These are phyloP conservation scores for Hordeum pubiflorum DNA, from an alignment of 202 grass and related monocot genomes.

Conservation along the genomic window DNA sequence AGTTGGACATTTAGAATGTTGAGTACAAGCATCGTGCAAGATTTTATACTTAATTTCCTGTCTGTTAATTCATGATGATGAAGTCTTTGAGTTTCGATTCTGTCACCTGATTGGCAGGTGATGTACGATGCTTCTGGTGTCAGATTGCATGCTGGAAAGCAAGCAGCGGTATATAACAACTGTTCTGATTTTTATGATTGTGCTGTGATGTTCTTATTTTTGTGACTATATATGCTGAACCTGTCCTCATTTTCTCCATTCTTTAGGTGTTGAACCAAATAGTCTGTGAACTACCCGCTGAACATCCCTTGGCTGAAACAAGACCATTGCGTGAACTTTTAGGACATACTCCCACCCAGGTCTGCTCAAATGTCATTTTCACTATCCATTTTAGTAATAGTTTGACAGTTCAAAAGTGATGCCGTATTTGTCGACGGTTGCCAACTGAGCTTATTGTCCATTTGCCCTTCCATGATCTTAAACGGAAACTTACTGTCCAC, in stretches of 20 bases:
- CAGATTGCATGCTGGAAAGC: constrained; percentile 86
- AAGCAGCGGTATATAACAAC: constrained; percentile 56
- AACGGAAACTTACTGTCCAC: not conserved
- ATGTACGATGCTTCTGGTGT: constrained; percentile 97
- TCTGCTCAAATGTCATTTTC: constrained; percentile 31
- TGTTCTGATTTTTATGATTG: not conserved
- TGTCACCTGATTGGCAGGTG: constrained; percentile 48
- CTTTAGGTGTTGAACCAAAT: constrained; percentile 78
- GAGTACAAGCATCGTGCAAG: constrained; percentile 3
- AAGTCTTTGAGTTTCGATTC: not conserved
- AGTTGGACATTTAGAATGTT: constrained; percentile 14
- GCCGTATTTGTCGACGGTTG: not conserved
- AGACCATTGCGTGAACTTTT: constrained; percentile 81
- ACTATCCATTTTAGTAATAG: not conserved
- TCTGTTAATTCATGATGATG: not conserved
- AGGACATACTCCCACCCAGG: constrained; percentile 81
- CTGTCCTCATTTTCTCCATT: not conserved
- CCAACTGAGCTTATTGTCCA: constrained; percentile 4
- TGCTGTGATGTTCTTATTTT: not conserved
- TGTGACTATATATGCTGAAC: not conserved
- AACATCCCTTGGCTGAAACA: constrained; percentile 67
- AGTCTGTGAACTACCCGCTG: constrained; percentile 78
- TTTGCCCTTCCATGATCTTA: not conserved
- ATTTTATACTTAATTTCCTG: not conserved
- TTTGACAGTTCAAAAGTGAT: constrained; percentile 15